Percentiles rank a stretch among this genome's conserved stretches.
Conservation (phyloP, 78 protist genomes). For the Cavenderia fasciculata region DNA sequence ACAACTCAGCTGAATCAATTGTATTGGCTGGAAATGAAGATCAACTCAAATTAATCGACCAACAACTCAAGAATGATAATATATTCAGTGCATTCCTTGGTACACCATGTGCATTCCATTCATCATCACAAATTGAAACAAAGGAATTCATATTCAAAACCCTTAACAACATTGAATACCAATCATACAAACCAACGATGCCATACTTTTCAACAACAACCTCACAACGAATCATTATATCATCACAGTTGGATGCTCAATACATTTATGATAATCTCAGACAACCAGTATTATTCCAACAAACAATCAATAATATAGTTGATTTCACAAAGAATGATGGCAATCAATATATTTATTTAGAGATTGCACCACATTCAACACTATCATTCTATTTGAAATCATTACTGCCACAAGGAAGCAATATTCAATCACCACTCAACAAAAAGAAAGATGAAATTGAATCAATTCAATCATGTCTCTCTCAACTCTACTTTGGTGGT, state of each 20-base stretch:
- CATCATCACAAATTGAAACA: not conserved
- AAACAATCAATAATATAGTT: not conserved
- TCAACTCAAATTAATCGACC: not conserved
- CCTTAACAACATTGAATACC: not conserved
- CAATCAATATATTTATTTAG: conserved; percentile 11
- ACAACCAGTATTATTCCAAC: not conserved
- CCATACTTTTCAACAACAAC: conserved; percentile 13
- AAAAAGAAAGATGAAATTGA: not conserved
- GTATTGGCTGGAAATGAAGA: not conserved
- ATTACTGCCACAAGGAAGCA: not conserved
- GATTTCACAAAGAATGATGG: not conserved
- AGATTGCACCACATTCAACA: conserved; percentile 10
- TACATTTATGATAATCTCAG: not conserved
- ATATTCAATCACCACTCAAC: not conserved
- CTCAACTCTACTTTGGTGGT: not conserved
- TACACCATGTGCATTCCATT: conserved; percentile 21
- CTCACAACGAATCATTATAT: not conserved
- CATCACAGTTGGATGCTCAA: not conserved
- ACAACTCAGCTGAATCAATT: conserved; percentile 6
- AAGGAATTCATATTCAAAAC: not conserved
- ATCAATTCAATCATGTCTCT: not conserved
- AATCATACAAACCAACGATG: not conserved
- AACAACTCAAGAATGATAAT: not conserved
- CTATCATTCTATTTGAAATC: not conserved
- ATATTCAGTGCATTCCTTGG: conserved; percentile 11